These are phyloP conservation scores for Salvia splendens DNA, from an alignment of 257 asterid species.

Conservation along the genomic window DNA sequence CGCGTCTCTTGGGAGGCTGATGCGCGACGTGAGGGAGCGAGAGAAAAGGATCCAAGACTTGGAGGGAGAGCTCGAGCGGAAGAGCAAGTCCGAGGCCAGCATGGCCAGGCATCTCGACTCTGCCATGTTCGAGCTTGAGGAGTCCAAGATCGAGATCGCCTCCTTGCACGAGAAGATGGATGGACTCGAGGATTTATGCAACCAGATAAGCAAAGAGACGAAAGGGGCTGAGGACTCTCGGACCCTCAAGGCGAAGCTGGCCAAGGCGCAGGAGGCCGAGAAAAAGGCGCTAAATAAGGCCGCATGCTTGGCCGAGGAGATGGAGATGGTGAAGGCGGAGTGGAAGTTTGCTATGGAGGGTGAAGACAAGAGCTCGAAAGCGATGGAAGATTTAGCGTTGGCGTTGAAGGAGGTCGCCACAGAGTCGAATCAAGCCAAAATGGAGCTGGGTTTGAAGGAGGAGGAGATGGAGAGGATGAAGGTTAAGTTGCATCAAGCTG, in stretches of 20 bases:
- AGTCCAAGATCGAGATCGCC: constrained; percentile 50
- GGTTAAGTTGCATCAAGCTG: constrained; percentile 46
- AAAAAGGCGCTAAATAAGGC: constrained; percentile 35
- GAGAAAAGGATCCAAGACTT: constrained; percentile 50
- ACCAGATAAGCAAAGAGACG: constrained; percentile 22
- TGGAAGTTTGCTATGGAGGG: constrained; percentile 55
- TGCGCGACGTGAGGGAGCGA: constrained; percentile 36
- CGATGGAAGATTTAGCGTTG: constrained; percentile 87
- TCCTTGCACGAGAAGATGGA: constrained; percentile 43
- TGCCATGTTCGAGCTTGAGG: constrained; percentile 50
- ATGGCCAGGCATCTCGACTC: constrained; percentile 52
- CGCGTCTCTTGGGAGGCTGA: constrained; percentile 34
- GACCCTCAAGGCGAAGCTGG: constrained; percentile 35
- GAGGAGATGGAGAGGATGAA: constrained; percentile 32
- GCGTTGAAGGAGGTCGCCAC: constrained; percentile 72
- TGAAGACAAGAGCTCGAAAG: constrained; percentile 70
- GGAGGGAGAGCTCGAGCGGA: constrained; percentile 46
- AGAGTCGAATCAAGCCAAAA: constrained; percentile 59
- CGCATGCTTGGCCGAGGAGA: constrained; percentile 34
- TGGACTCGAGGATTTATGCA: constrained; percentile 31
- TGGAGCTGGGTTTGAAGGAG: constrained; percentile 33
- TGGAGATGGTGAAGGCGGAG: constrained; percentile 47
- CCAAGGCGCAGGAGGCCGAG: constrained; percentile 35
- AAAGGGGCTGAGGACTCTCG: constrained; percentile 24
- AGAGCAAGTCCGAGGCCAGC: constrained; percentile 38